A percentile compares a stretch with the other conserved stretches of the same genome.
phyloP scores from a whole-genome alignment of 257 asterid species.

The Fraxinus excelsior region DNA sequence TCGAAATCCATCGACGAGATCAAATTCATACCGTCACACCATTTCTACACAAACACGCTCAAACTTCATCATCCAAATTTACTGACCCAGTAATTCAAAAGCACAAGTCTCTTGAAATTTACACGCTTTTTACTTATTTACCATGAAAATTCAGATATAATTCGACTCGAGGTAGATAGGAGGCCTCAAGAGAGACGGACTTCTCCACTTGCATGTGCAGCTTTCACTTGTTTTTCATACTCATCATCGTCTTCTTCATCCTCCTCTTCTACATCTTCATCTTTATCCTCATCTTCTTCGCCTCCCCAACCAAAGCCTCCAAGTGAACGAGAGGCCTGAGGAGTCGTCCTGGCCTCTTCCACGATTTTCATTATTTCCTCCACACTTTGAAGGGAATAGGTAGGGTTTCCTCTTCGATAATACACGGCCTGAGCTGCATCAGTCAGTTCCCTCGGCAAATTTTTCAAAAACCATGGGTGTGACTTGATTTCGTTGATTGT shows the following conservation, averaged over 20 bases:
- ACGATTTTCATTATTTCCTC: slow-evolving; percentile 78
- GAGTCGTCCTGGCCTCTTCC: slow-evolving; percentile 65
- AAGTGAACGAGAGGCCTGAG: slow-evolving; percentile 60
- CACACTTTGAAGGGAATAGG: slow-evolving; percentile 58
- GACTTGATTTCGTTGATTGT: slow-evolving; percentile 64
- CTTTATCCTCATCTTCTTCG: slow-evolving; percentile 55
- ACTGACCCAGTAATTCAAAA: slow-evolving; percentile 13
- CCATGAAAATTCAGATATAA: not conserved
- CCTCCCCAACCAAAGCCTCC: slow-evolving; percentile 81
- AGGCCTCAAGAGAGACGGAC: slow-evolving; percentile 46
- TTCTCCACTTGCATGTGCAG: slow-evolving; percentile 77
- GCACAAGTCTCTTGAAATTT: slow-evolving; percentile 24
- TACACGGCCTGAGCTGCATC: slow-evolving; percentile 70
- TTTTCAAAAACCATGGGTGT: slow-evolving; percentile 85
- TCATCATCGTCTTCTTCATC: slow-evolving; percentile 68
- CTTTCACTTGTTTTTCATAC: slow-evolving; percentile 75
- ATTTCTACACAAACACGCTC: slow-evolving; percentile 7
- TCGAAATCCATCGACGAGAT: not conserved
- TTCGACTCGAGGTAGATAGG: not conserved
- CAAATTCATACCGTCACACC: not conserved
- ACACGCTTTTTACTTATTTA: slow-evolving; percentile 10
- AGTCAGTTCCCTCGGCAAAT: slow-evolving; percentile 72
- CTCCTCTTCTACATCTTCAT: slow-evolving; percentile 45
- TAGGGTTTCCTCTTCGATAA: slow-evolving; percentile 65
- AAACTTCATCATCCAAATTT: not conserved